These are phyloP conservation scores for Colletotrichum spinosum DNA, from an alignment of 2,329 filamentous ascomycete genomes.

Conservation along the genomic window DNA sequence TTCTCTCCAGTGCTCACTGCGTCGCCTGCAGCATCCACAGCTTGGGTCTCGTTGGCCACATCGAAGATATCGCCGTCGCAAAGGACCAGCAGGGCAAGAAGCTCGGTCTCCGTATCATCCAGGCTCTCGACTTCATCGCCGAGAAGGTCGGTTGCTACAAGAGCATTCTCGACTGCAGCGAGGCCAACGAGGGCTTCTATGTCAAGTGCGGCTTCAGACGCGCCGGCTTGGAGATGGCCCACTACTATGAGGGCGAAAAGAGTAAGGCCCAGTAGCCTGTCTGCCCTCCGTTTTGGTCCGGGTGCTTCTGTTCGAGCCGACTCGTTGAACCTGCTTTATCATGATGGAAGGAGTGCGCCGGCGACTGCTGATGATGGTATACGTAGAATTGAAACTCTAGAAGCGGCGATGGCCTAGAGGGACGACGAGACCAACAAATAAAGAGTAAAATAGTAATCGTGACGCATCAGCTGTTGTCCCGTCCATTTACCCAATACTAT, in stretches of 20 bases:
- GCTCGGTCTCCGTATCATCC: constrained; percentile 90
- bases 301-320: background rate
- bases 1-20: constrained; percentile 36
- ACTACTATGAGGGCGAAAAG: constrained; percentile 80
- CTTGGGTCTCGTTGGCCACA: constrained; percentile 88
- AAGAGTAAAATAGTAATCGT: constrained; percentile 9
- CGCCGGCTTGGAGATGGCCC: constrained; percentile 95
- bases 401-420: background rate
- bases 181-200: constrained; percentile 97
- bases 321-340: background rate
- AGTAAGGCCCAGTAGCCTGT: constrained; percentile 52
- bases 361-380: constrained; percentile 28
- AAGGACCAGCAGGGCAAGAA: constrained; percentile 98
- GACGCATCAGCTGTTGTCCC: constrained; percentile 1
- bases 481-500: constrained; percentile 3
- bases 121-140: constrained; percentile 90
- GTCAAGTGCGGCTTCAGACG: constrained; percentile 96
- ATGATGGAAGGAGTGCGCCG: constrained; percentile 17
- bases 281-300: background rate
- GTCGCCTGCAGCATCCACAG: constrained; percentile 73
- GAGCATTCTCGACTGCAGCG: constrained; percentile 96
- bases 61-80: constrained; percentile 96
- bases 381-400: constrained; percentile 21
- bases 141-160: constrained; percentile 95
- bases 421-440: constrained; percentile 9